Conservation (phyloP, 148 eudicot genomes). For the Fagopyrum esculentum region DNA sequence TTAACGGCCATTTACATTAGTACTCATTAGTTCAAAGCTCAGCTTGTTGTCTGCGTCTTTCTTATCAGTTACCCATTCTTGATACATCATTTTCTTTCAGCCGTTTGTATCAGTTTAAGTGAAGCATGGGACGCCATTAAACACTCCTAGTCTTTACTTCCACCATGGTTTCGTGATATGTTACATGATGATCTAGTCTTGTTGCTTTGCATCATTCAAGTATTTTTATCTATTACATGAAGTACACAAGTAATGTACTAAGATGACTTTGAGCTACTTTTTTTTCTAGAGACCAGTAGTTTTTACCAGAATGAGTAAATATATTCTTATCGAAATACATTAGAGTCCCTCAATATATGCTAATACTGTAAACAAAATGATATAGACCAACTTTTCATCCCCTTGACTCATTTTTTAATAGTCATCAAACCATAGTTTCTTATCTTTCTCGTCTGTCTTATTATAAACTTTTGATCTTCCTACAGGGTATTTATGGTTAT, state of each 20-base stretch:
- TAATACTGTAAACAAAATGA: background rate
- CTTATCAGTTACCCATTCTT: too few species aligned
- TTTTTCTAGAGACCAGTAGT: background rate
- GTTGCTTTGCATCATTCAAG: background rate
- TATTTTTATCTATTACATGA: background rate
- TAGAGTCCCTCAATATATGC: background rate
- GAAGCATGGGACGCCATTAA: too few species aligned
- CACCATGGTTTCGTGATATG: background rate
- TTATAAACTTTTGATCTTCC: background rate
- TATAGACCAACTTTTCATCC: background rate
- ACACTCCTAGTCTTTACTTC: background rate
- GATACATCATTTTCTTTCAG: too few species aligned
- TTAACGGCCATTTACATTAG: too few species aligned
- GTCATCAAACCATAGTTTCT: background rate
- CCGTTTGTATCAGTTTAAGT: too few species aligned
- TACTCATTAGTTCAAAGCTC: too few species aligned
- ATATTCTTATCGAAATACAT: background rate
- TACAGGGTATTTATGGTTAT: slow-evolving; percentile 93
- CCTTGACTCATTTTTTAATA: background rate
- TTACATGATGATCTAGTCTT: background rate
- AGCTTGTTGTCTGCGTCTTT: too few species aligned
- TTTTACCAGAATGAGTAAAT: background rate
- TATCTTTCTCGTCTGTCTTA: background rate
- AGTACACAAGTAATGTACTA: background rate
- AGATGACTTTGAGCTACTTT: background rate